Percentiles rank a stretch among this genome's conserved stretches.
These are phyloP conservation scores for Linaria vulgaris DNA, from an alignment of 257 asterid species.

Conservation along the genomic window DNA sequence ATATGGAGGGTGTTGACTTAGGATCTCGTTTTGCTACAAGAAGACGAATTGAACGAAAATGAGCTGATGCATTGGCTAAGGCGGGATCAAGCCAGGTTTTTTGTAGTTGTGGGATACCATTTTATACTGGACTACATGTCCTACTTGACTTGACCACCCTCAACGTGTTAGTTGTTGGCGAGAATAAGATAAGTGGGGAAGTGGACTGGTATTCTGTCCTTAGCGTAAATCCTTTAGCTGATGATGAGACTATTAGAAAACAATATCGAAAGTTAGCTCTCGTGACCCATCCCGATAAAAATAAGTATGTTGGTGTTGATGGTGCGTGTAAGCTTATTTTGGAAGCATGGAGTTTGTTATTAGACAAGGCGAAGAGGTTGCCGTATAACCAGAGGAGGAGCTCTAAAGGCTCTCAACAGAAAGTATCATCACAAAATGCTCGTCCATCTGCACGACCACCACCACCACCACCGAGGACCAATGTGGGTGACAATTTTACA, in stretches of 20 bases:
- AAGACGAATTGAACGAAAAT: too few species aligned
- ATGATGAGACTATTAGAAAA: constrained; percentile 55
- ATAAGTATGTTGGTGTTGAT: constrained; percentile 61
- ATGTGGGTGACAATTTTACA: constrained; percentile 35
- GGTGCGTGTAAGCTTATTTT: constrained; percentile 73
- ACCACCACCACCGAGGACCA: constrained; percentile 35
- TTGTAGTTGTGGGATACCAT: too few species aligned
- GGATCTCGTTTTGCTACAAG: too few species aligned
- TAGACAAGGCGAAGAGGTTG: constrained; percentile 62
- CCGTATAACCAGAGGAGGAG: constrained; percentile 58
- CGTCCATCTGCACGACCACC: constrained; percentile 50
- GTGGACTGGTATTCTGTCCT: constrained; percentile 80
- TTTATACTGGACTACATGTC: too few species aligned
- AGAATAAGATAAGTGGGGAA: constrained; percentile 53
- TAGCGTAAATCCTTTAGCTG: constrained; percentile 51
- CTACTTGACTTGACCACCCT: constrained; percentile 58
- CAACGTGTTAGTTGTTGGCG: constrained; percentile 60
- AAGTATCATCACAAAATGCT: constrained; percentile 33
- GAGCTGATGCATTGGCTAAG: too few species aligned
- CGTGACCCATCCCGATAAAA: constrained; percentile 77
- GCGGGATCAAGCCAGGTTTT: too few species aligned
- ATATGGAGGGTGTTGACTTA: too few species aligned
- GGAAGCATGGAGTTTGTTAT: constrained; percentile 63
- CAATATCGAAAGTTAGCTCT: constrained; percentile 79
- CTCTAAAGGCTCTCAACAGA: constrained; percentile 38